These are phyloP conservation scores for Cicer bijugum DNA, from an alignment of 306 rosid genomes.

Conservation along the genomic window DNA sequence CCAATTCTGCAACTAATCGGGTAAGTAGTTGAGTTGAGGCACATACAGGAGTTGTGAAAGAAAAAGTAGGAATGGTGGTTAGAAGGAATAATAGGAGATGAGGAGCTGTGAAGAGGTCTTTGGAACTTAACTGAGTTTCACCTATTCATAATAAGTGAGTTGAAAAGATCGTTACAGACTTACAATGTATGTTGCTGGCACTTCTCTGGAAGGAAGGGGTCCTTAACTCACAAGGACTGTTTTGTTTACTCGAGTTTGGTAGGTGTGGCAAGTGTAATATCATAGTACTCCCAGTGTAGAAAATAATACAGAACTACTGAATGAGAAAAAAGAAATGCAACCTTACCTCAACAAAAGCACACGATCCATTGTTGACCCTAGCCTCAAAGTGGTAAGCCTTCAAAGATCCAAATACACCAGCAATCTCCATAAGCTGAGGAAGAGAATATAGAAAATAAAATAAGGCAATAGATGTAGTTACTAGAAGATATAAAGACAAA, in stretches of 20 bases:
- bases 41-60: too few species aligned
- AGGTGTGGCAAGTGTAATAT: neutral
- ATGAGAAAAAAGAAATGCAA: slow-evolving; percentile 21
- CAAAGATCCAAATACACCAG: slow-evolving; percentile 82
- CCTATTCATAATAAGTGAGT: neutral
- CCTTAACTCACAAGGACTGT: slow-evolving; percentile 4
- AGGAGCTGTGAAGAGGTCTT: neutral
- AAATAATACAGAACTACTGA: slow-evolving; percentile 17
- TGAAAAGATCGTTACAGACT: neutral
- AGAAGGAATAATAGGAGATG: too few species aligned
- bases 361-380: slow-evolving; percentile 48
- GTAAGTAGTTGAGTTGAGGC: too few species aligned
- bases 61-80: too few species aligned
- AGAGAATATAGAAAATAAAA: slow-evolving; percentile 27
- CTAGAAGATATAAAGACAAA: slow-evolving; percentile 3
- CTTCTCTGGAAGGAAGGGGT: neutral
- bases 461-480: slow-evolving; percentile 10
- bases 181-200: neutral
- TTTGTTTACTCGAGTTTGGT: neutral
- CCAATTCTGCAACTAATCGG: too few species aligned
- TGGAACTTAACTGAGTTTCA: neutral
- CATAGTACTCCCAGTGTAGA: neutral
- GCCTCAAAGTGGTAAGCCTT: slow-evolving; percentile 83
- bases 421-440: slow-evolving; percentile 78
- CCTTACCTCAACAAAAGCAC: slow-evolving; percentile 89